phyloP scores from a whole-genome alignment of 2,329 filamentous ascomycete genomes.

The Diaporthe velutina region DNA sequence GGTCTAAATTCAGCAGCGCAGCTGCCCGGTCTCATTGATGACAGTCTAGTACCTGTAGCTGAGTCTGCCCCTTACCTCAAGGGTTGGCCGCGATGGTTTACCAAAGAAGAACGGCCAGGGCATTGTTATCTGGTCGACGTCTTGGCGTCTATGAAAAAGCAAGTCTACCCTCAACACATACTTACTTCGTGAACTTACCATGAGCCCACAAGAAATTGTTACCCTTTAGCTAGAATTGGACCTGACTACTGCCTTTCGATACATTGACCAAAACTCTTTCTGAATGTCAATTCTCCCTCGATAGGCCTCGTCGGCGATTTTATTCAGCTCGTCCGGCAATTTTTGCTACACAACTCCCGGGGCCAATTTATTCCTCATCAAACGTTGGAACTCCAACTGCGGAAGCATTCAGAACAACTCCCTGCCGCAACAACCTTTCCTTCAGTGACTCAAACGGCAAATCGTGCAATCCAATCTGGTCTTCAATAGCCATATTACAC shows the following conservation, averaged over 20 bases:
- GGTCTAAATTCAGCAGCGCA: too few species aligned
- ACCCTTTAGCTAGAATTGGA: too few species aligned
- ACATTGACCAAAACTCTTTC: too few species aligned
- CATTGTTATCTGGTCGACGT: conserved; percentile 30
- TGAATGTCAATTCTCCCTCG: too few species aligned
- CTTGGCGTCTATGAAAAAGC: not conserved
- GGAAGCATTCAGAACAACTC: not conserved
- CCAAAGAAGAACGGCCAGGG: conserved; percentile 16
- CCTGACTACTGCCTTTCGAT: too few species aligned
- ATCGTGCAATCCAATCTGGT: not conserved
- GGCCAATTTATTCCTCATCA: not conserved
- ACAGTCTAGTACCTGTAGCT: conserved; percentile 23
- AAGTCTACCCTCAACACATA: too few species aligned
- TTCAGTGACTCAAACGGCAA: not conserved
- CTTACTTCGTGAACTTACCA: too few species aligned
- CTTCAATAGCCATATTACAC: not conserved
- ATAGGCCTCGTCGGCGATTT: too few species aligned
- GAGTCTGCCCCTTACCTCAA: too few species aligned
- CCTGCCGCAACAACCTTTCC: not conserved
- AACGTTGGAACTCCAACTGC: not conserved
- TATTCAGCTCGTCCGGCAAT: not conserved
- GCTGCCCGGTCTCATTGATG: too few species aligned
- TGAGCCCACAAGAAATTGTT: too few species aligned
- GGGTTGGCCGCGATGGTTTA: conserved; percentile 13
- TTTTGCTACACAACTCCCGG: not conserved